Percentiles rank a stretch among this genome's conserved stretches.
These are phyloP conservation scores for Podospora appendiculata DNA, from an alignment of 495 filamentous ascomycete genomes.

Conservation along the genomic window DNA sequence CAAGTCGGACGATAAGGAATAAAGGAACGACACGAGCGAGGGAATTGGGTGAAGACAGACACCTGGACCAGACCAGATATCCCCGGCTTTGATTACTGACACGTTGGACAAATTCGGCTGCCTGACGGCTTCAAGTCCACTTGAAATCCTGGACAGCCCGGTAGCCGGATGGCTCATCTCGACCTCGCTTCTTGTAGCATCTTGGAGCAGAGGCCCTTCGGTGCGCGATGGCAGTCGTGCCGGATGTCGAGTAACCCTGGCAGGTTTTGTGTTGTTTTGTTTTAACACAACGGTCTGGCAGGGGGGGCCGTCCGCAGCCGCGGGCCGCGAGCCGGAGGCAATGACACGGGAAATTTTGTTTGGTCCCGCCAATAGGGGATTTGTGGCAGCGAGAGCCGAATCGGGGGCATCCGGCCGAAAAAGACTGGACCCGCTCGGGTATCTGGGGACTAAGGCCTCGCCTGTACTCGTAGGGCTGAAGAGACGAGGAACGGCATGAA, in stretches of 20 bases:
- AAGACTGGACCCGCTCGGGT: constrained; percentile 3
- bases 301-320: constrained; percentile 8
- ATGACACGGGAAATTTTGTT: constrained; percentile 14
- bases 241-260: not conserved
- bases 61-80: not conserved
- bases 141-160: too few species aligned
- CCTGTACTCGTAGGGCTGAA: constrained; percentile 19
- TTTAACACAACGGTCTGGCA: not conserved
- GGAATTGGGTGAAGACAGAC: not conserved
- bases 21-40: not conserved
- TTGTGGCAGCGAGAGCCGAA: constrained; percentile 1
- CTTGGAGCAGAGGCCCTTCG: not conserved
- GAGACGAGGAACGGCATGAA: not conserved
- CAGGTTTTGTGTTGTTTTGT: not conserved
- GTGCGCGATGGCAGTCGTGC: not conserved
- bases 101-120: too few species aligned
- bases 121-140: too few species aligned
- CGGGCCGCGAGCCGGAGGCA: constrained; percentile 16
- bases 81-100: not conserved
- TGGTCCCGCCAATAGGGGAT: constrained; percentile 22
- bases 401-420: not conserved
- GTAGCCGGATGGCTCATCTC: too few species aligned
- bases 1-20: not conserved
- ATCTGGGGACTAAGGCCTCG: constrained; percentile 7
- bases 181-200: too few species aligned